Conservation (phyloP, 169 alveolate genomes). For the Cystoisospora suis region DNA sequence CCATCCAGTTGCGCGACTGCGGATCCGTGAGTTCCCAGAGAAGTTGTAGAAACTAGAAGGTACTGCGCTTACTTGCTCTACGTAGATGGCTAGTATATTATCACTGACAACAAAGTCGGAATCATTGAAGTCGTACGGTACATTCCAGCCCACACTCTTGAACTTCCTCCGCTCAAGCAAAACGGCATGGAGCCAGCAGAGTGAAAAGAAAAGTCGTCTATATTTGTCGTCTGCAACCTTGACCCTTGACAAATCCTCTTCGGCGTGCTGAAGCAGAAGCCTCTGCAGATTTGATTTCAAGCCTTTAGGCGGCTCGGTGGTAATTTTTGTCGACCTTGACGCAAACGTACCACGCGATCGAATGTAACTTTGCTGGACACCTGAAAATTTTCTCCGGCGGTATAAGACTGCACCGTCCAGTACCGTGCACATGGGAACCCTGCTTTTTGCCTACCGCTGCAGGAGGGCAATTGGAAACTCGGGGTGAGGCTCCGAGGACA, state of each 20-base stretch:
- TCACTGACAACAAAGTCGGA: constrained; percentile 96
- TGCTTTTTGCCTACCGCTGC: constrained; percentile 83
- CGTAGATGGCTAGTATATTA: constrained; percentile 88
- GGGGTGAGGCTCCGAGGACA: constrained; percentile 92
- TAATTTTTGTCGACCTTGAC: constrained; percentile 87
- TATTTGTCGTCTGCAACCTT: constrained; percentile 89
- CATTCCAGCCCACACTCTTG: constrained; percentile 98
- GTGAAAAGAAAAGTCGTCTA: constrained; percentile 92
- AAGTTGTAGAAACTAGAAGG: no score
- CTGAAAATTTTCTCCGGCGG: no score
- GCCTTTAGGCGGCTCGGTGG: constrained; percentile 95
- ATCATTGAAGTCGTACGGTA: constrained; percentile 95
- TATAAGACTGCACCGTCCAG: no score
- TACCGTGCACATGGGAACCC: no score
- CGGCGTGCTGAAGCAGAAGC: constrained; percentile 85
- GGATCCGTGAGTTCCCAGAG: no score
- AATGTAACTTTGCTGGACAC: not conserved
- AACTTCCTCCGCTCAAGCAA: constrained; percentile 96
- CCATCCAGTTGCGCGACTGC: not conserved
- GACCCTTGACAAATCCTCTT: constrained; percentile 86
- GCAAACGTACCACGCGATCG: not conserved
- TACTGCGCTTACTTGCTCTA: constrained; percentile 81
- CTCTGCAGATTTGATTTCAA: constrained; percentile 90
- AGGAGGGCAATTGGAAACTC: constrained; percentile 94
- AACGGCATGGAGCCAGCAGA: constrained; percentile 97